These are phyloP conservation scores for Lepiota venenata DNA, from an alignment of 768 basidiomycete species.

Conservation along the genomic window DNA sequence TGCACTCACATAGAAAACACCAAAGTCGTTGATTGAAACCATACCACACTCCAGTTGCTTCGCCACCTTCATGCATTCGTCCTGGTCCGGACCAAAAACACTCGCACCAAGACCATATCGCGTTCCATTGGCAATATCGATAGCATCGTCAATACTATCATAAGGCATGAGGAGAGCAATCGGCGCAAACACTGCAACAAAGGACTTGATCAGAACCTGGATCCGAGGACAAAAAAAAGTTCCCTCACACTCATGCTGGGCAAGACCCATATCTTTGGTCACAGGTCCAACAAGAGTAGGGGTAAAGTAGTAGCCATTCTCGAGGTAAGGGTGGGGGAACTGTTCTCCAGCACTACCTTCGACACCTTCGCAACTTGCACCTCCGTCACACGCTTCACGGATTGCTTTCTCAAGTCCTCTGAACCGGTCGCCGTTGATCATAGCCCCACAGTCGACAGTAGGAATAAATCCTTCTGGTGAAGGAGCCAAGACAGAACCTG, in stretches of 20 bases:
- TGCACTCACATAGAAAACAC: conserved; percentile 72
- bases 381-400: conserved; percentile 60
- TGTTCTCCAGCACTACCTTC: conserved; percentile 41
- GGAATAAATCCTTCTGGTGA: conserved; percentile 65
- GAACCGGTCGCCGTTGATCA: conserved; percentile 80
- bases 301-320: conserved; percentile 77
- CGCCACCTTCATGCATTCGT: conserved; percentile 76
- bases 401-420: conserved; percentile 65
- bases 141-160: conserved; percentile 78
- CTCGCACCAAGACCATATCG: conserved; percentile 90
- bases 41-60: conserved; percentile 87
- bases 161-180: conserved; percentile 86
- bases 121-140: conserved; percentile 86
- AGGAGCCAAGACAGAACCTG: conserved; percentile 70
- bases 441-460: conserved; percentile 82
- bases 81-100: conserved; percentile 87
- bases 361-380: conserved; percentile 57
- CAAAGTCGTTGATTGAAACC: conserved; percentile 97
- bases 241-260: conserved; percentile 71
- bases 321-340: conserved; percentile 62
- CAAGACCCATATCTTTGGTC: conserved; percentile 65
- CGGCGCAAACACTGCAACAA: conserved; percentile 80
- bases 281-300: conserved; percentile 88
- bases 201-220: conserved; percentile 3
- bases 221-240: neutral